These are phyloP conservation scores for Aspergillus terreus DNA, from an alignment of 2,329 filamentous ascomycete genomes.

Conservation along the genomic window DNA sequence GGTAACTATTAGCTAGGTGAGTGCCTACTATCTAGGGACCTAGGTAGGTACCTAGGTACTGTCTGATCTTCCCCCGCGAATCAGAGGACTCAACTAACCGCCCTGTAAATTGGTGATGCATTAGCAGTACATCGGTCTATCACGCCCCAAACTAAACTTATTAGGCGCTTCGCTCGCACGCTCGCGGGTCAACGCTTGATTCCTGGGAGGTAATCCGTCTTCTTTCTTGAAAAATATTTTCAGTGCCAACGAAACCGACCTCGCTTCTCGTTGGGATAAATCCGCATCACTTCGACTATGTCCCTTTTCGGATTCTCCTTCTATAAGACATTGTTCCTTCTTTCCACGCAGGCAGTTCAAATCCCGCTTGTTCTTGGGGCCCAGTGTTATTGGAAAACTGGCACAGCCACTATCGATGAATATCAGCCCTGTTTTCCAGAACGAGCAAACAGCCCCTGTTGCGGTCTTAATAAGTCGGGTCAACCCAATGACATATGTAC, in stretches of 20 bases:
- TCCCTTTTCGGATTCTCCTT: neutral
- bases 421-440: conserved; percentile 1
- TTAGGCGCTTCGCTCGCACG: no score
- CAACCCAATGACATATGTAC: neutral
- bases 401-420: neutral
- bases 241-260: neutral
- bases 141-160: neutral
- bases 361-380: neutral
- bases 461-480: neutral
- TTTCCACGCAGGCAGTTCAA: neutral
- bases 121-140: neutral
- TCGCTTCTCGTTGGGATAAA: neutral
- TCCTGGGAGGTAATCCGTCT: neutral
- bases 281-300: neutral
- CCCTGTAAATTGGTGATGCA: neutral
- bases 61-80: neutral
- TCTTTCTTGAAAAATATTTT: neutral
- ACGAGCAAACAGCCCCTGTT: neutral
- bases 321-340: neutral
- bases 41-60: no score
- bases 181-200: no score
- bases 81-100: neutral
- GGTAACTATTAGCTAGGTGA: no score
- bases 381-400: conserved; percentile 1
- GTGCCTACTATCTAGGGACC: no score